These are phyloP conservation scores for Chalaropsis ovoidea DNA, from an alignment of 2,329 filamentous ascomycete species.

Conservation along the genomic window DNA sequence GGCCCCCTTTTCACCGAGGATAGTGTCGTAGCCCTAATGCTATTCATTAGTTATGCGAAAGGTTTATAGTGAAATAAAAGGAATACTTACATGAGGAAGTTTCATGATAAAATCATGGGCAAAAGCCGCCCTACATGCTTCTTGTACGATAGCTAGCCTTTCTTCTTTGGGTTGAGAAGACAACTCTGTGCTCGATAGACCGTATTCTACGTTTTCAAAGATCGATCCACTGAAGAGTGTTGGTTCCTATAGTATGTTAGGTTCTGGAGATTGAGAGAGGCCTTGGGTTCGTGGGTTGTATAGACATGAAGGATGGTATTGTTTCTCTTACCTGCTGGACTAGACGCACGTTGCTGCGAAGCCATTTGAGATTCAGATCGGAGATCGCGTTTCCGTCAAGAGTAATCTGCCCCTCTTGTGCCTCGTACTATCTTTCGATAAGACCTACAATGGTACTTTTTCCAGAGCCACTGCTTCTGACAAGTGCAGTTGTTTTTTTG, in stretches of 20 bases:
- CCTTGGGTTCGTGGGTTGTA: no score
- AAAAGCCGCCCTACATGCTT: constrained; percentile 42
- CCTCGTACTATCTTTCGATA: constrained; percentile 51
- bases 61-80: background rate
- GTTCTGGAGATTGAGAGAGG: background rate
- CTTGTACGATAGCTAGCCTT: constrained; percentile 37
- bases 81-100: constrained; percentile 34
- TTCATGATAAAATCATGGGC: constrained; percentile 45
- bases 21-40: constrained; percentile 45
- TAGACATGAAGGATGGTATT: no score
- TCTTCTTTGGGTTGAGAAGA: constrained; percentile 35
- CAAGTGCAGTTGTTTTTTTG: constrained; percentile 44
- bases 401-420: constrained; percentile 37
- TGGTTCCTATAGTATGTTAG: constrained; percentile 37
- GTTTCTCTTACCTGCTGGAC: constrained; percentile 36
- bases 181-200: constrained; percentile 36
- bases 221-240: constrained; percentile 45
- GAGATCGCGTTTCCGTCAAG: constrained; percentile 38
- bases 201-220: constrained; percentile 43
- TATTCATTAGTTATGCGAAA: background rate
- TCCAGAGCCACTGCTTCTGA: constrained; percentile 49
- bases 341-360: constrained; percentile 43
- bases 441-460: constrained; percentile 50
- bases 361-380: constrained; percentile 42
- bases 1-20: constrained; percentile 54